Evolutionary conservation across 192 early-diverging fungal genomes (phyloP).

Genomic region (Podochytrium sp.): DNA sequence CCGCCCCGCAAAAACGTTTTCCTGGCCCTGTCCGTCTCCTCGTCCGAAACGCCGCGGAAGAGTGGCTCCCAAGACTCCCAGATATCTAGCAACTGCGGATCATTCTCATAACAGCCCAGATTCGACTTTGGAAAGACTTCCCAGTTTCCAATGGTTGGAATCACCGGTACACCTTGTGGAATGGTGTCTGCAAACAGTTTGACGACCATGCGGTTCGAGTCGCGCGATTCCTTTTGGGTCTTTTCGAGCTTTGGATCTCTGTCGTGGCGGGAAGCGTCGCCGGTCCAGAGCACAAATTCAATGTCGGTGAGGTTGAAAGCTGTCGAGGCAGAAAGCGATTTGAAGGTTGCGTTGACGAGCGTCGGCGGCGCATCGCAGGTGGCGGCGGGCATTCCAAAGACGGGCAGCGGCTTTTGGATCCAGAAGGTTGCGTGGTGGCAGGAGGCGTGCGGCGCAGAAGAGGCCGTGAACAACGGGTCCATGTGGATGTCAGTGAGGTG

Average conservation of each 20-base stretch:
- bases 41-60: slow-evolving; percentile 2
- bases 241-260: slow-evolving; percentile 34
- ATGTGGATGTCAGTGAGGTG: slow-evolving; percentile 25
- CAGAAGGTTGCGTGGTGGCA: too few species aligned
- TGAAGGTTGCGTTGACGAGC: slow-evolving; percentile 13
- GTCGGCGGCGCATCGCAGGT: slow-evolving; percentile 14
- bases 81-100: too few species aligned
- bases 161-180: slow-evolving; percentile 12
- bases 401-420: neutral
- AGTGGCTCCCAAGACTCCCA: too few species aligned
- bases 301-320: too few species aligned
- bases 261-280: slow-evolving; percentile 49
- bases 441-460: too few species aligned
- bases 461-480: slow-evolving; percentile 10
- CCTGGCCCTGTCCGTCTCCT: slow-evolving; percentile 21
- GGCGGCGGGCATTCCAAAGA: slow-evolving; percentile 1
- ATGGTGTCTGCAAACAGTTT: slow-evolving; percentile 18
- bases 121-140: slow-evolving; percentile 40
- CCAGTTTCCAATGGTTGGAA: slow-evolving; percentile 52
- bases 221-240: slow-evolving; percentile 17
- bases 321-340: neutral
- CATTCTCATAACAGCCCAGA: slow-evolving; percentile 5
- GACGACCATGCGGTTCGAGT: too few species aligned
- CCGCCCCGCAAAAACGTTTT: slow-evolving; percentile 39
- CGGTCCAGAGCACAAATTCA: slow-evolving; percentile 48